phyloP scores from a whole-genome alignment of 768 basidiomycete species.

The Suillus sp. region DNA sequence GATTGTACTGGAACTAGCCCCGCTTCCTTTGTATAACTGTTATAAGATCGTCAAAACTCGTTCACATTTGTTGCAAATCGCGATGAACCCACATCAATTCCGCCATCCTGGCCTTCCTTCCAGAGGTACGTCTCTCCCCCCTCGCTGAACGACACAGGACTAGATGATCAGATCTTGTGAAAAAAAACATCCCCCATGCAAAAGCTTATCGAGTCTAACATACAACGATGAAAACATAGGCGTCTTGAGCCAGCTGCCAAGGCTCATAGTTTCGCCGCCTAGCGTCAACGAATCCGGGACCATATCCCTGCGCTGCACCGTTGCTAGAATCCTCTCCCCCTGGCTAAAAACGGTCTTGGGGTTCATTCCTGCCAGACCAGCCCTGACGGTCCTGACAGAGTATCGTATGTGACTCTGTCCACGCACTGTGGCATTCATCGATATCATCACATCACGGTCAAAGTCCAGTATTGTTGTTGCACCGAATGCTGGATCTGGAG shows the following conservation, averaged over 20 bases:
- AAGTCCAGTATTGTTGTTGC: constrained; percentile 11
- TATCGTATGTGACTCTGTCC: constrained; percentile 4
- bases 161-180: not conserved
- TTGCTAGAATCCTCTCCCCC: constrained; percentile 9
- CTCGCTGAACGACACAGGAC: constrained; percentile 7
- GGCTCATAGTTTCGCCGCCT: not conserved
- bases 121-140: constrained; percentile 7
- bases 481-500: not conserved
- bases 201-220: not conserved
- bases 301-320: constrained; percentile 8
- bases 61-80: not conserved
- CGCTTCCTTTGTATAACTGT: constrained; percentile 2
- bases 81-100: not conserved
- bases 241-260: constrained; percentile 9
- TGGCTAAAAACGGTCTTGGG: constrained; percentile 6
- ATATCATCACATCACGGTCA: constrained; percentile 8
- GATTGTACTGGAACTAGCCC: not conserved
- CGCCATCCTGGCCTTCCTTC: not conserved
- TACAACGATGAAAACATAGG: constrained; percentile 7
- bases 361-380: not conserved
- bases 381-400: not conserved
- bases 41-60: not conserved
- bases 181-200: not conserved
- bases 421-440: constrained; percentile 3
- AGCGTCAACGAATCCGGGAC: constrained; percentile 10